Evolutionary conservation across 2,329 filamentous ascomycete species (phyloP).

Genomic region (Aspergillus flavus): DNA sequence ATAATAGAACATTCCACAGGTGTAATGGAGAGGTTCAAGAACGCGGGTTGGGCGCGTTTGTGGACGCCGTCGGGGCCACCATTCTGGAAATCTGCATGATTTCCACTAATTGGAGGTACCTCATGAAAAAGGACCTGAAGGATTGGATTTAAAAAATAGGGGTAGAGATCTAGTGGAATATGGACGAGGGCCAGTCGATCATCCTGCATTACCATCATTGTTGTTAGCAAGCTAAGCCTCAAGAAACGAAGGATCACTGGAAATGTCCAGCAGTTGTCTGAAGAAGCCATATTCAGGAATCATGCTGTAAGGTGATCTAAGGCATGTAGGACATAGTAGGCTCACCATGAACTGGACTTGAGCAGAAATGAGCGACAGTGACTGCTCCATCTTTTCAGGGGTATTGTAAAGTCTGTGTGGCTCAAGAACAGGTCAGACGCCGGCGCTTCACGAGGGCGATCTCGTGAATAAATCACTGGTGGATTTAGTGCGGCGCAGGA

Average conservation of each 20-base stretch:
- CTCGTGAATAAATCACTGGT: not conserved
- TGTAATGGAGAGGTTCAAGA: slow-evolving; percentile 91
- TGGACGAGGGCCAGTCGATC: slow-evolving; percentile 86
- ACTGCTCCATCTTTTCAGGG: slow-evolving; percentile 29
- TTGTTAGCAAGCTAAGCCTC: slow-evolving; percentile 22
- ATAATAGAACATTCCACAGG: slow-evolving; percentile 91
- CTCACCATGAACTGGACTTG: slow-evolving; percentile 37
- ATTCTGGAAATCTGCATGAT: slow-evolving; percentile 46
- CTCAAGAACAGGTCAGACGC: not conserved
- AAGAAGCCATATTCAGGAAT: not conserved
- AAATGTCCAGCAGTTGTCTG: not conserved
- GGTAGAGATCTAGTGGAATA: slow-evolving; percentile 77
- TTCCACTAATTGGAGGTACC: slow-evolving; percentile 38
- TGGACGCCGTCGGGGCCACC: slow-evolving; percentile 24
- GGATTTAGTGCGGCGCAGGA: slow-evolving; percentile 1
- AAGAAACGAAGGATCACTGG: not conserved
- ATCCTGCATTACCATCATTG: slow-evolving; percentile 59
- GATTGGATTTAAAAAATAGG: slow-evolving; percentile 80
- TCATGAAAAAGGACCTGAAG: slow-evolving; percentile 78
- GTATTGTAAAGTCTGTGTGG: not conserved
- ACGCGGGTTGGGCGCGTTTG: slow-evolving; percentile 66
- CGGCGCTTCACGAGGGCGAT: not conserved
- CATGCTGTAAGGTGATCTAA: not conserved
- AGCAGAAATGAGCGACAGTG: slow-evolving; percentile 33
- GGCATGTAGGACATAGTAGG: not conserved